Conservation (phyloP, 345 rosid species). For the Populus ilicifolia region DNA sequence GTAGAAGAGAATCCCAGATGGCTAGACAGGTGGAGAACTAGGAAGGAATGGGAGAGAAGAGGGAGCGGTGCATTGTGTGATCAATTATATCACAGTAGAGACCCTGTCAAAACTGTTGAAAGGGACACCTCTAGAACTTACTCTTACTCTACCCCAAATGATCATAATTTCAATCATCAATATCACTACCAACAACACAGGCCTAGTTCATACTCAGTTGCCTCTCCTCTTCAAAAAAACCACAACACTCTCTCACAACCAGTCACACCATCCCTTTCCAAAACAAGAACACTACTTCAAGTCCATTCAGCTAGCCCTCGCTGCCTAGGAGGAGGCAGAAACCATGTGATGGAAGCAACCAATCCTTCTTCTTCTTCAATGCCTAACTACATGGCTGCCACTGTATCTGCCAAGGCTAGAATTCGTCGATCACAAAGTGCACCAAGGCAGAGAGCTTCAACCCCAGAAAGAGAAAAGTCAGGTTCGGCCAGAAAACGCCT, state of each 20-base stretch:
- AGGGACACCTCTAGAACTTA: slow-evolving; percentile 16
- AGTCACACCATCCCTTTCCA: slow-evolving; percentile 25
- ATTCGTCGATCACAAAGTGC: slow-evolving; percentile 15
- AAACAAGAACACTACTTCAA: slow-evolving; percentile 23
- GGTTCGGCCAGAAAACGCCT: slow-evolving; percentile 4
- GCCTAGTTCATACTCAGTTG: slow-evolving; percentile 20
- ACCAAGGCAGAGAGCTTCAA: slow-evolving; percentile 18
- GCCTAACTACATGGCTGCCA: slow-evolving; percentile 23
- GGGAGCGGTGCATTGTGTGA: slow-evolving; percentile 12
- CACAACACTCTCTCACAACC: neutral
- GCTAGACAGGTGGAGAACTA: slow-evolving; percentile 30
- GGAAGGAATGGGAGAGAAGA: slow-evolving; percentile 23
- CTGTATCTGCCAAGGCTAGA: slow-evolving; percentile 20
- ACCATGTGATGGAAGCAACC: neutral
- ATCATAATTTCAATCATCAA: neutral
- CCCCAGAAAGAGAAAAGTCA: slow-evolving; percentile 12
- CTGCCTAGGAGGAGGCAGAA: neutral
- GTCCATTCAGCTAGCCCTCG: slow-evolving; percentile 23
- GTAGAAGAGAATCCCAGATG: slow-evolving; percentile 33
- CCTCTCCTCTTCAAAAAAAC: slow-evolving; percentile 27
- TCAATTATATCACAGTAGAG: neutral
- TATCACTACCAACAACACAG: slow-evolving; percentile 13
- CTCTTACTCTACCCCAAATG: neutral
- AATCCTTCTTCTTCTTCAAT: neutral
- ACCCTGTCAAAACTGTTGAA: slow-evolving; percentile 15